Evolutionary conservation across 441 rosid species (phyloP).

Genomic region (Theobroma grandiflorum): DNA sequence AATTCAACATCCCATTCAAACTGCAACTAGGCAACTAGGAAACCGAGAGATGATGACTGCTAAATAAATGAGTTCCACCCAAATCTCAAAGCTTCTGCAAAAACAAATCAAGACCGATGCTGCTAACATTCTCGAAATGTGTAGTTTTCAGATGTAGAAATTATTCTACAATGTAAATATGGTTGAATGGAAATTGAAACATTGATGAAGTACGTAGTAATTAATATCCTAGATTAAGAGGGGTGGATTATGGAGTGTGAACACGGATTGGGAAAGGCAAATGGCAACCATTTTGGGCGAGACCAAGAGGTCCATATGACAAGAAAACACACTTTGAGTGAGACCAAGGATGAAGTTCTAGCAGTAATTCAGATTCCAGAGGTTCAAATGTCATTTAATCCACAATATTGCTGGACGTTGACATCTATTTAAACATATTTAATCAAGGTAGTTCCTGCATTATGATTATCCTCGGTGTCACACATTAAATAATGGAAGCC

Average conservation of each 20-base stretch:
- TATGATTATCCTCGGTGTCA: neutral
- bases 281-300: neutral
- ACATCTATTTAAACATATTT: neutral
- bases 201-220: neutral
- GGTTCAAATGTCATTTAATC: neutral
- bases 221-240: neutral
- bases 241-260: neutral
- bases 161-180: no score
- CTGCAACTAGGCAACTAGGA: neutral
- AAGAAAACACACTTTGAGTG: neutral
- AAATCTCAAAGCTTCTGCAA: no score
- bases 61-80: neutral
- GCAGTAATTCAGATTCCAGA: neutral
- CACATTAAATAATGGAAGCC: neutral
- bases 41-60: neutral
- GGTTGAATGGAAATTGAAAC: neutral
- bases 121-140: no score
- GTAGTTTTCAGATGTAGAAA: no score
- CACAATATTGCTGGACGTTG: slow-evolving; percentile 1
- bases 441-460: neutral
- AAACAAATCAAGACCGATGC: no score
- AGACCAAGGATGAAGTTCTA: neutral
- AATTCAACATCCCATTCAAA: neutral
- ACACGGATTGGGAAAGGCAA: neutral
- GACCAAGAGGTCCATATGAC: neutral